Evolutionary conservation across 352 stramenopile species (phyloP), one percentile per base, ranked within the genome.

Genomic region (Phytophthora pseudosyringae): DNA sequence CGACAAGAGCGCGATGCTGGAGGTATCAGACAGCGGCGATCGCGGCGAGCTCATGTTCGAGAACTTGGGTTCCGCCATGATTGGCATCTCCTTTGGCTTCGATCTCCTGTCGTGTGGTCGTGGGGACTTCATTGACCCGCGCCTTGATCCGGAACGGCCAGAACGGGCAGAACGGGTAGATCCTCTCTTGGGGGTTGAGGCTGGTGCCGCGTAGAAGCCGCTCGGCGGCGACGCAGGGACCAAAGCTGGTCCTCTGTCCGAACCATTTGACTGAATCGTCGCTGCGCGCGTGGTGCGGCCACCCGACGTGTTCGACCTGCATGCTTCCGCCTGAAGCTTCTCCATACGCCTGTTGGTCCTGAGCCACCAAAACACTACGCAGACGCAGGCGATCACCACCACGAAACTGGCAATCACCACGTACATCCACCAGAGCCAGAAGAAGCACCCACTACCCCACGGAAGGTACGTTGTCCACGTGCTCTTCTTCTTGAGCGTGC

Each of bases 391-490:
- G 8, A 91, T 63, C 36, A 93, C 67, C 6, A 95, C 71, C 5
- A 81, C 41, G 11, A 79, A 55, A 29, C 80, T 85, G 7, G 75
- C 83, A 35, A 93, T 28, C 29, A 95, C 80, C 33, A 95, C 53
- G 43, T 93, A 95, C 70, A 93, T 90, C 87, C 87, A 95, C 87
- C 87, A 95, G 12, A 82, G 69, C 85, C 82, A 91, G 67, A 94
- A 93, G 70, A 93, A 94, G 55, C 87, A 95, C 3, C 76, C 73
- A 13, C 41, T 67, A 1, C 79, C 79, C 69, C 86, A 90, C 3
- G 87, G 87, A 13, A 89, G 21, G 48, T 83, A 81, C n/a, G 67
- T 77, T 11, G 78, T 73, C 49, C 90, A 70, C 25, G 64, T 68
- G 49, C 77, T 91, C 56, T 80, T 83, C 57, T 67, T 78, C 72